phyloP scores from a whole-genome alignment of 1,139 yeast species.

The Blastobotrys arbuscula region DNA sequence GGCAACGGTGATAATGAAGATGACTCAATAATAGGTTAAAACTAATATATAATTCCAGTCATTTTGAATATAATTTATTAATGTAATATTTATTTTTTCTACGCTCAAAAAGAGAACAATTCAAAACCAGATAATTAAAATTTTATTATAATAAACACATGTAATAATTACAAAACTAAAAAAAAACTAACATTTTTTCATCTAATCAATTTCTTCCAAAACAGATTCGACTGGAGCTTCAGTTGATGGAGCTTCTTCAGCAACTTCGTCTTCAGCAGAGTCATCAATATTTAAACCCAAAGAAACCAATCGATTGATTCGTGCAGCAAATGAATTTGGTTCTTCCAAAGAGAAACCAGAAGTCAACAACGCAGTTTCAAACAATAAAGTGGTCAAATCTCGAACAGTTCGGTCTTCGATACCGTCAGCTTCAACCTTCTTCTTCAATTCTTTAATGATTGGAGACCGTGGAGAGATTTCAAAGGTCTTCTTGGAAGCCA shows the following conservation, averaged over 20 bases:
- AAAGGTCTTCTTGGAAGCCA: slow-evolving; percentile 98
- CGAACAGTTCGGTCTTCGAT: slow-evolving; percentile 97
- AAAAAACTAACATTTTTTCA: too few species aligned
- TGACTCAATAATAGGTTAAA: not conserved
- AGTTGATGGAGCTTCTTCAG: slow-evolving; percentile 46
- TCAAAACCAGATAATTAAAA: not conserved
- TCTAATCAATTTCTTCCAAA: slow-evolving; percentile 98
- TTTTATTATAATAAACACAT: not conserved
- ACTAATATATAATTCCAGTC: too few species aligned
- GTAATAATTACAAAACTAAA: not conserved
- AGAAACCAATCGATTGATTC: slow-evolving; percentile 97
- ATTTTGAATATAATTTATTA: too few species aligned
- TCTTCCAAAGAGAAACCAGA: slow-evolving; percentile 99
- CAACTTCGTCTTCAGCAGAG: slow-evolving; percentile 74
- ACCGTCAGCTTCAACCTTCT: slow-evolving; percentile 95
- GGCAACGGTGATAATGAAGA: not conserved
- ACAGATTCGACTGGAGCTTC: slow-evolving; percentile 74
- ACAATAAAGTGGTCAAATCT: slow-evolving; percentile 93
- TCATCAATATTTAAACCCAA: slow-evolving; percentile 98
- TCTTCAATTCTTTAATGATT: slow-evolving; percentile 90
- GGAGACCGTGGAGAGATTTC: slow-evolving; percentile 97
- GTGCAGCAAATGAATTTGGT: slow-evolving; percentile 94
- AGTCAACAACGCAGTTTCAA: slow-evolving; percentile 96
- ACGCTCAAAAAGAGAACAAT: not conserved
- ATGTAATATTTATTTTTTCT: not conserved